Base-by-base conservation (phyloP, 2,329 filamentous ascomycete genomes). In the Beauveria sp. region DNA sequence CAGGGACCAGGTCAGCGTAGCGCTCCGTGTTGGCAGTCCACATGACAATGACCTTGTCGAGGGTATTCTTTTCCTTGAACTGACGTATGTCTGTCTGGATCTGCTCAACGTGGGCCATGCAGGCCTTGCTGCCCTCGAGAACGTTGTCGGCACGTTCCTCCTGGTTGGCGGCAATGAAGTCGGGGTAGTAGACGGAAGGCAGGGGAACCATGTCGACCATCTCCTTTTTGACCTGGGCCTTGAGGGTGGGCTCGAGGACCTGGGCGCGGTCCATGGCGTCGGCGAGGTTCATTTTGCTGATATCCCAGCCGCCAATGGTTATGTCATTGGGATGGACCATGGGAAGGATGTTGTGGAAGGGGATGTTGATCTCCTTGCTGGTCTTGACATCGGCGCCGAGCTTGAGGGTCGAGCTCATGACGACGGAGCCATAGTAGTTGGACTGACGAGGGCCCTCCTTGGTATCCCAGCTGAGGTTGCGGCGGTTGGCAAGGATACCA, bases 11-110 rank as follows among this genome's bases (percentile, higher is more conserved):
- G 66, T 97, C 91, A 67, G 94, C 91, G 71, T 92, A 99, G 66
- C 94, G 91, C 80, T 99, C 94, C 14, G 94, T 99, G 82, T 99
- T 99, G 77, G 94, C 94, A 62, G 94, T 97, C 94, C 94, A 99
- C 77, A 94, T 89, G 64, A 99, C 88, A 71, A 99, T 91, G 72
- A 99, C 89, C 81, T 96, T 97, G 81, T 97, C 93, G 40, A 99
- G 85, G 63, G 76, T 79, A 73, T 97, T 90, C 69, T 83, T 79
- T 64, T 85, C 79, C 83, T 97, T 97, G 85, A 99, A 99, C 66
- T 96, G 86, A 66, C 90, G 90, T 70, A 99, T 97, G 71, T 99
- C 92, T 75, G 90, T 84, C 71, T 92, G 92, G 70, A 99, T 88
- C 74, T 93, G 84, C 79, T 97, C 92, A 53, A 99, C 91, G 72